Conservation (phyloP, 371 early-diverging fungal species). For the Fennellomyces sp. region DNA sequence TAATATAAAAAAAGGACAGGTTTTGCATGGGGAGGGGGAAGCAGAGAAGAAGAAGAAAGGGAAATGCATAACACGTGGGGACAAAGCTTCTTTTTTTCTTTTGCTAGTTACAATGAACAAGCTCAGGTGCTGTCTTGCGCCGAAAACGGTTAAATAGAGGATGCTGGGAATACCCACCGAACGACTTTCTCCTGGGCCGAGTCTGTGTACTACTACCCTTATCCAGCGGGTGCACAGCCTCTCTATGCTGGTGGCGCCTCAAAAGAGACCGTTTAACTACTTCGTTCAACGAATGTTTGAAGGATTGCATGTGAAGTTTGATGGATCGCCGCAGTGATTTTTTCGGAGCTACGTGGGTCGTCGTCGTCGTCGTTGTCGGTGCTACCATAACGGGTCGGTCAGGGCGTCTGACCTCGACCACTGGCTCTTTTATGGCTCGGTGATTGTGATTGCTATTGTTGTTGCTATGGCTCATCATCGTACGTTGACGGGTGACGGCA, state of each 20-base stretch:
- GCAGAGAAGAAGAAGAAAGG: not conserved
- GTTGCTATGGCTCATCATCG: not conserved
- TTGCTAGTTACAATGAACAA: not conserved
- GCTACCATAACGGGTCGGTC: not conserved
- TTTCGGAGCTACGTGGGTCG: not conserved
- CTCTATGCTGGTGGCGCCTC: too few species aligned
- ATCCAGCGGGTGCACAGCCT: not conserved
- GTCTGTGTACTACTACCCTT: too few species aligned
- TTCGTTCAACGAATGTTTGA: slow-evolving; percentile 19
- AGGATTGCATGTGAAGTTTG: slow-evolving; percentile 11
- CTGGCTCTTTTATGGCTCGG: too few species aligned
- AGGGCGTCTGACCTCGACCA: too few species aligned
- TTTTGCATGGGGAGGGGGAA: not conserved
- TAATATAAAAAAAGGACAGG: not conserved
- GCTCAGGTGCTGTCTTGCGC: slow-evolving; percentile 18
- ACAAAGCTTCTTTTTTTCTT: not conserved
- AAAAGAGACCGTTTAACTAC: not conserved
- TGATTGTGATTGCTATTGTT: not conserved
- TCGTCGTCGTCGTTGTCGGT: not conserved
- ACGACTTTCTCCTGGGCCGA: not conserved
- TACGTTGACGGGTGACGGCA: not conserved
- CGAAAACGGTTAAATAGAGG: slow-evolving; percentile 7
- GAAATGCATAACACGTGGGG: not conserved
- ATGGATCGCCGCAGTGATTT: slow-evolving; percentile 15
- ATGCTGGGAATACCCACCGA: not conserved